Percentiles rank a stretch among this genome's conserved stretches.
Conservation (phyloP, 345 rosid species). For the Trapa bicornis region DNA sequence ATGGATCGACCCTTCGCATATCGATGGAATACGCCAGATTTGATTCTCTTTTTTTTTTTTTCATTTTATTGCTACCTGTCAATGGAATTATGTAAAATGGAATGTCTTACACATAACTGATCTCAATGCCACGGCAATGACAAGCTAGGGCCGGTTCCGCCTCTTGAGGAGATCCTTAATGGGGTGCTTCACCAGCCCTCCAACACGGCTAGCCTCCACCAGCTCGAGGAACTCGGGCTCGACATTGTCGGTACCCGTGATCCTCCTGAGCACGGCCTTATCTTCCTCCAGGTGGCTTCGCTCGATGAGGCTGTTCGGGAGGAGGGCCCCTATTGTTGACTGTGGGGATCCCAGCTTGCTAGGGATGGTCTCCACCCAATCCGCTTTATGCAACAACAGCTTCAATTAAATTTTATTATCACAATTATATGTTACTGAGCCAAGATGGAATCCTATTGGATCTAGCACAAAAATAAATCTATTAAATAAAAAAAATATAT, state of each 20-base stretch:
- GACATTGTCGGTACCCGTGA: slow-evolving; percentile 66
- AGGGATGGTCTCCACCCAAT: slow-evolving; percentile 97
- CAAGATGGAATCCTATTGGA: too few relatives aligned
- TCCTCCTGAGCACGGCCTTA: slow-evolving; percentile 60
- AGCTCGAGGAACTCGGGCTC: slow-evolving; percentile 84
- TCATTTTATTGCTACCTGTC: too few relatives aligned
- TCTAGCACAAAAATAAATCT: too few relatives aligned
- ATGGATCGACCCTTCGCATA: too few relatives aligned
- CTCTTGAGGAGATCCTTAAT: slow-evolving; percentile 63
- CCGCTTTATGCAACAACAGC: slow-evolving; percentile 41
- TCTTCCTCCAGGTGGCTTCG: slow-evolving; percentile 80
- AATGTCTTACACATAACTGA: too few relatives aligned
- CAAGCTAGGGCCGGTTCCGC: slow-evolving; percentile 66
- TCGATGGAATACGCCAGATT: too few relatives aligned
- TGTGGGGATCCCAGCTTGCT: slow-evolving; percentile 92
- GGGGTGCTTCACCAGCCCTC: slow-evolving; percentile 80
- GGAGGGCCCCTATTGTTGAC: slow-evolving; percentile 56
- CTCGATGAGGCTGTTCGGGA: slow-evolving; percentile 85
- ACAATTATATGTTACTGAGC: too few relatives aligned
- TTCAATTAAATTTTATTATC: too few relatives aligned
- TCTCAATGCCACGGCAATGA: slow-evolving; percentile 78
- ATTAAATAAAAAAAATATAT: too few relatives aligned
- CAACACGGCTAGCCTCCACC: slow-evolving; percentile 78
- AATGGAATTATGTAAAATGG: too few relatives aligned
- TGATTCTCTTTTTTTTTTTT: too few relatives aligned